phyloP scores from a whole-genome alignment of 495 filamentous ascomycete genomes.

The Daldinia bambusicola region DNA sequence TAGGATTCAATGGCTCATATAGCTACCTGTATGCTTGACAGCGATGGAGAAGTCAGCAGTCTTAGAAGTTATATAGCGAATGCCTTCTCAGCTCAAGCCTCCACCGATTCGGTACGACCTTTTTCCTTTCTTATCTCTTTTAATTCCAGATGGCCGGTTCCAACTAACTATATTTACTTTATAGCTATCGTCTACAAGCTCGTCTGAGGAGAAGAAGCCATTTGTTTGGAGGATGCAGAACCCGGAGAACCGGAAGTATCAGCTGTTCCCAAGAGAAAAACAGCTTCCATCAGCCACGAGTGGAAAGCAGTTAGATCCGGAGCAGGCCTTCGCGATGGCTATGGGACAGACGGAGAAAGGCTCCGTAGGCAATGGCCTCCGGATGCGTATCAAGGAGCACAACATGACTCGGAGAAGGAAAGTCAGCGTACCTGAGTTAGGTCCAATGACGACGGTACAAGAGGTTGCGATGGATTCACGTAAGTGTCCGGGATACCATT shows the following conservation, averaged over 20 bases:
- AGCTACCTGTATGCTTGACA: constrained; percentile 57
- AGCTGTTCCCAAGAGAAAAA: constrained; percentile 62
- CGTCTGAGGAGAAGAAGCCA: constrained; percentile 55
- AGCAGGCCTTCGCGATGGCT: constrained; percentile 58
- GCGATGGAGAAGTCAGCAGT: constrained; percentile 49
- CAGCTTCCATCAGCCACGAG: constrained; percentile 48
- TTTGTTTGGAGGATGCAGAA: constrained; percentile 65
- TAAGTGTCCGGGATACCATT: constrained; percentile 56
- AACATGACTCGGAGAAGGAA: constrained; percentile 67
- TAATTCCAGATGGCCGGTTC: constrained; percentile 22
- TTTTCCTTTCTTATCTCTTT: constrained; percentile 9
- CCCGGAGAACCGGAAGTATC: constrained; percentile 59
- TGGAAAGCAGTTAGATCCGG: constrained; percentile 61
- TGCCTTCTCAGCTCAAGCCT: constrained; percentile 54
- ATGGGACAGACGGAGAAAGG: constrained; percentile 60
- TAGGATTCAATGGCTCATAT: constrained; percentile 60
- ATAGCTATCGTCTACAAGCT: constrained; percentile 47
- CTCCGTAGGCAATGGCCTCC: constrained; percentile 52
- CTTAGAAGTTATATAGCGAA: constrained; percentile 61
- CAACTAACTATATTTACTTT: constrained; percentile 31
- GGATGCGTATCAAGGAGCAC: constrained; percentile 63
- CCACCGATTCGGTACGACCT: constrained; percentile 57
- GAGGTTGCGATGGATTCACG: constrained; percentile 77
- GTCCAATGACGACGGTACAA: constrained; percentile 73
- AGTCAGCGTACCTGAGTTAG: constrained; percentile 70